A percentile compares a stretch with the other conserved stretches of the same genome.
phyloP scores from a whole-genome alignment of 2,329 filamentous ascomycete genomes.

The Geosmithia morbida region DNA sequence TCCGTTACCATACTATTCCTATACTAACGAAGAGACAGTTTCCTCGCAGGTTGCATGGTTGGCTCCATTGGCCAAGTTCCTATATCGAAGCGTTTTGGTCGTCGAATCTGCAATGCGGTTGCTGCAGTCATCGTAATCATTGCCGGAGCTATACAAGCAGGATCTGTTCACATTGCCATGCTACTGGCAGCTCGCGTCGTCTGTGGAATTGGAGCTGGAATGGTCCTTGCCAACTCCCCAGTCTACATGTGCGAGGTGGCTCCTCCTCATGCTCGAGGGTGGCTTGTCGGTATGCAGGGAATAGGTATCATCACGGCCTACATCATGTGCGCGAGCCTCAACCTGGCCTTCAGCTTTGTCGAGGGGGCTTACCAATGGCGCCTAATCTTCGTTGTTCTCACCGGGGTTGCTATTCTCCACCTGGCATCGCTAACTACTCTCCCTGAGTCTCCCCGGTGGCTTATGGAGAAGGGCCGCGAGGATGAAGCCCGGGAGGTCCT shows the following conservation, averaged over 20 bases:
- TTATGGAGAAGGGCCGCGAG: conserved; percentile 18
- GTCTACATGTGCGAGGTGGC: conserved; percentile 20
- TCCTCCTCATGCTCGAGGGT: conserved; percentile 17
- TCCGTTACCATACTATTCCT: neutral
- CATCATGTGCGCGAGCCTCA: conserved; percentile 16
- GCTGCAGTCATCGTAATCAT: conserved; percentile 5
- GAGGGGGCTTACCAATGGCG: conserved; percentile 11
- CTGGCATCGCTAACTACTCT: conserved; percentile 16
- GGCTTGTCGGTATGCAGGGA: conserved; percentile 18
- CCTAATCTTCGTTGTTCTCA: conserved; percentile 15
- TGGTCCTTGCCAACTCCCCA: conserved; percentile 20
- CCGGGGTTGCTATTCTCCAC: conserved; percentile 9
- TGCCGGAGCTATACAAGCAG: conserved; percentile 5
- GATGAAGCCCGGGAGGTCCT: conserved; percentile 11
- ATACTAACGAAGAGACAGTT: conserved; percentile 1
- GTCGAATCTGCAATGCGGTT: conserved; percentile 4
- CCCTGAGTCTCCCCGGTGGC: conserved; percentile 22
- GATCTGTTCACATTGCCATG: conserved; percentile 4
- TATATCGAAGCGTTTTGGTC: conserved; percentile 5
- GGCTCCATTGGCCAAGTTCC: conserved; percentile 6
- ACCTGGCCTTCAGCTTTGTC: conserved; percentile 5
- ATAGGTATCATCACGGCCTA: conserved; percentile 15
- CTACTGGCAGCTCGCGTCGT: conserved; percentile 4
- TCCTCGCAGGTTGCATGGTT: conserved; percentile 5
- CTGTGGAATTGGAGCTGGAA: conserved; percentile 17